Evolutionary conservation across 1,284 basidiomycete species (phyloP), one percentile per base, ranked within the genome.

Genomic region (Sphagnurus paluster): DNA sequence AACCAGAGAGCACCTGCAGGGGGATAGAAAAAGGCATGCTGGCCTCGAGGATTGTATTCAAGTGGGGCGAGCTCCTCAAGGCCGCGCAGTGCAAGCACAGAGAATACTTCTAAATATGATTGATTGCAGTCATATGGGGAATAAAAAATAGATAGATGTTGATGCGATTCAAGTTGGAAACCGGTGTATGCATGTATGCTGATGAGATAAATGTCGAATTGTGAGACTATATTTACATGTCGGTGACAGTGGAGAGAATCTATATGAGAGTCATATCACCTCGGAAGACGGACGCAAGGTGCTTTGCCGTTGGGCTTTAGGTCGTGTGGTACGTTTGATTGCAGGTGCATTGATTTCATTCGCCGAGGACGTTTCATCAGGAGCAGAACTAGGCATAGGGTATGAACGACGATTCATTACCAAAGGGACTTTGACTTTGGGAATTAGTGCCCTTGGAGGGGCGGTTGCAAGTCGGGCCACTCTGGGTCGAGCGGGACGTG

Each of bases 381-480:
- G n/a, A n/a, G n/a, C n/a, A n/a, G n/a, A n/a, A n/a, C n/a, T n/a
- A n/a, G n/a, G n/a, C n/a, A n/a, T n/a, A n/a, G n/a, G n/a, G n/a
- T n/a, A 35, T 10, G 16, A 7, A 13, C 25, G 42, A 17, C n/a
- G 41, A 20, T 13, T 19, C 8, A 33, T 3, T 32, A 44, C 38
- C 44, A 23, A 34, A 50, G 6, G 46, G 32, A 14, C 25, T 21
- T 37, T 41, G 25, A 43, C 40, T 23, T 44, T 53, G n/a, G 51
- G 30, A 34, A 32, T 32, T 10, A 42, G 26, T 6, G 14, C 40
- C 30, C 40, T 28, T 38, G 25, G 46, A 20, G 41, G 41, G 9
- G 39, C 39, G 8, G 54, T 49, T 28, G 52, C 49, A 50, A 46
- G 35, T 21, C 55, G 56, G 20, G 50, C 40, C 34, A 58, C 48